Evolutionary conservation across 805 yeast genomes (phyloP).

Genomic region (Candida nitratophila): DNA sequence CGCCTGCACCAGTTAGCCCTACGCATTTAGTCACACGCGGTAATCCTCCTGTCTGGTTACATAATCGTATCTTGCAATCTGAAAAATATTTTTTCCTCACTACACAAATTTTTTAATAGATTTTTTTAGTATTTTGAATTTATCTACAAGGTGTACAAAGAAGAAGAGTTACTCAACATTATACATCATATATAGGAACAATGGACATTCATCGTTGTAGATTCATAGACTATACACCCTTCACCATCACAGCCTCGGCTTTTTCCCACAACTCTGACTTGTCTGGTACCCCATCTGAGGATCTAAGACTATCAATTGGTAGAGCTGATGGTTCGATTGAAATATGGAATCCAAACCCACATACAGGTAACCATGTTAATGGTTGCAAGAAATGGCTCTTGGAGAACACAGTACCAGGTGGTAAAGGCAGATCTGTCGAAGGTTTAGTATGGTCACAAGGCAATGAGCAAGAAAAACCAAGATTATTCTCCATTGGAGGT

Average conservation of each 20-base stretch:
- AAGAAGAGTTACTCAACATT: too few species aligned
- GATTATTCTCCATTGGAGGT: conserved; percentile 92
- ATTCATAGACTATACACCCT: conserved; percentile 84
- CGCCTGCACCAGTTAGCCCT: too few species aligned
- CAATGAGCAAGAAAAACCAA: conserved; percentile 27
- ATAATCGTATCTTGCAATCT: not conserved
- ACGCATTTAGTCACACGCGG: too few species aligned
- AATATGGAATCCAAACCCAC: conserved; percentile 72
- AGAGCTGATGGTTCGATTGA: conserved; percentile 93
- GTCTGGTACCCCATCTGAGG: conserved; percentile 38
- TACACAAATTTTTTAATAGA: not conserved
- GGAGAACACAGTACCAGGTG: conserved; percentile 69
- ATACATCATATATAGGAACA: too few species aligned
- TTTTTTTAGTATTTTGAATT: not conserved
- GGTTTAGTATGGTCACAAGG: conserved; percentile 73
- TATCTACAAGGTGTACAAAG: too few species aligned
- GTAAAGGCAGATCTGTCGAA: conserved; percentile 79
- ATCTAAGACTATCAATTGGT: conserved; percentile 81
- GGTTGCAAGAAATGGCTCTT: conserved; percentile 62
- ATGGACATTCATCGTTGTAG: conserved; percentile 88
- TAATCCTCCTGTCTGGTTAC: too few species aligned
- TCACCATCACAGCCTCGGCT: conserved; percentile 71
- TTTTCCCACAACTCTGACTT: conserved; percentile 52
- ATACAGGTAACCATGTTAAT: not conserved
- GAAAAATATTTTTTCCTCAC: not conserved